Percentiles rank a stretch among this genome's conserved stretches.
Conservation (phyloP, 2,329 filamentous ascomycete genomes). For the Curvularia eragrostidis region DNA sequence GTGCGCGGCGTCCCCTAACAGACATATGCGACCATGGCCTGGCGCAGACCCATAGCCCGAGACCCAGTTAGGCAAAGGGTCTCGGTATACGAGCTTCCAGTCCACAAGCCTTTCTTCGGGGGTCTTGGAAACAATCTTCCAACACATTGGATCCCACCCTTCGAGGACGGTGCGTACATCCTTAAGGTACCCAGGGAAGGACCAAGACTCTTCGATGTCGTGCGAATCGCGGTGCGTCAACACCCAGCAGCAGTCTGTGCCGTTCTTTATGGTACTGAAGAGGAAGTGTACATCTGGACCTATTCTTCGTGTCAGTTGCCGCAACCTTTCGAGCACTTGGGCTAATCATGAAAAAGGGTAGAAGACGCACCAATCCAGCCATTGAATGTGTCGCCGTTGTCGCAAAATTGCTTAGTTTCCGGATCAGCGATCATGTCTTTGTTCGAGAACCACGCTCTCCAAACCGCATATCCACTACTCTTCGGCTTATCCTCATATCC, state of each 20-base stretch:
- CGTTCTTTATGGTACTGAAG: conserved; percentile 48
- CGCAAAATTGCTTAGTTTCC: conserved; percentile 47
- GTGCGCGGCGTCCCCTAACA: conserved; percentile 63
- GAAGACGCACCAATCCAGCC: conserved; percentile 44
- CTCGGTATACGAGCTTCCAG: conserved; percentile 63
- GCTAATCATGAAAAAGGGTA: neutral
- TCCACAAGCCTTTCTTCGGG: conserved; percentile 53
- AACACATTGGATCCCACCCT: conserved; percentile 46
- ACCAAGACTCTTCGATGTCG: conserved; percentile 48
- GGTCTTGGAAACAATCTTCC: conserved; percentile 46
- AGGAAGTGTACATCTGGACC: conserved; percentile 49
- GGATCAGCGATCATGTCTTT: conserved; percentile 50
- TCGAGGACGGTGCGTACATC: conserved; percentile 44
- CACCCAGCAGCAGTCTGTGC: conserved; percentile 49
- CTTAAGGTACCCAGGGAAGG: conserved; percentile 43
- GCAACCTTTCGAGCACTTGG: neutral
- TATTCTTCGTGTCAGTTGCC: conserved; percentile 1
- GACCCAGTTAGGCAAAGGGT: conserved; percentile 61
- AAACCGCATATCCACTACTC: conserved; percentile 62
- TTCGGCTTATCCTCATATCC: conserved; percentile 61
- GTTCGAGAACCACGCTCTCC: conserved; percentile 55
- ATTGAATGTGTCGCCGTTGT: conserved; percentile 49
- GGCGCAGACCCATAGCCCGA: conserved; percentile 52
- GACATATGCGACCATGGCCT: conserved; percentile 53
- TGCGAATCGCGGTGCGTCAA: conserved; percentile 46